These are phyloP conservation scores for Aspergillus costaricaensis DNA, from an alignment of 2,329 filamentous ascomycete genomes.

Conservation along the genomic window DNA sequence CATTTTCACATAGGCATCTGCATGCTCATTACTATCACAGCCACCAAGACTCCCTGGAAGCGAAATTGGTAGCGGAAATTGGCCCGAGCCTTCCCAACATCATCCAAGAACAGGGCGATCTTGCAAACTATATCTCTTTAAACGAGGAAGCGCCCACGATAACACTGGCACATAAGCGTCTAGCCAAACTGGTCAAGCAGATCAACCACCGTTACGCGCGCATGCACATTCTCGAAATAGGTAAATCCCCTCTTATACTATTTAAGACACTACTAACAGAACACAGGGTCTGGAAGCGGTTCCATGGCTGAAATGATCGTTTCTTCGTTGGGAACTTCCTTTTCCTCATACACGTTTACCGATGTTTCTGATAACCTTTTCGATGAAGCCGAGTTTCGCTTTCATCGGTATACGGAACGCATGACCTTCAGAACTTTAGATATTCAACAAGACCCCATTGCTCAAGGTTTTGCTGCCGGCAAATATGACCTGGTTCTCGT, in stretches of 20 bases:
- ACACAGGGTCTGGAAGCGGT: neutral
- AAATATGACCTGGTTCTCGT: conserved; percentile 44
- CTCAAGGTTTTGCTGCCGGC: conserved; percentile 38
- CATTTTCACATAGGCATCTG: too few species aligned
- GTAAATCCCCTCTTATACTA: too few species aligned
- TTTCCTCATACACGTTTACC: neutral
- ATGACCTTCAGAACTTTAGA: conserved; percentile 25
- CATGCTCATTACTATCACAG: too few species aligned
- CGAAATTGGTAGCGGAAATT: neutral
- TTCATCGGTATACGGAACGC: neutral
- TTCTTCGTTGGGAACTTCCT: neutral
- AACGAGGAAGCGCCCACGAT: neutral
- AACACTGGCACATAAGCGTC: neutral
- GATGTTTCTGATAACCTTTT: neutral
- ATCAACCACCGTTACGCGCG: neutral
- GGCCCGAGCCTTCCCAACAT: neutral
- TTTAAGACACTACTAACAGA: too few species aligned
- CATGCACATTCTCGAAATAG: neutral
- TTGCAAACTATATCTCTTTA: neutral
- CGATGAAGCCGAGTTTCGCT: neutral
- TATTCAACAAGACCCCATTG: conserved; percentile 24
- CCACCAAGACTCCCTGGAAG: neutral
- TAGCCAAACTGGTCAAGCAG: neutral
- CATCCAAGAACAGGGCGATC: neutral
- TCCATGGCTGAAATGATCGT: neutral